Conservation (phyloP, 208 protist species). For the Porcisia hertigi region DNA sequence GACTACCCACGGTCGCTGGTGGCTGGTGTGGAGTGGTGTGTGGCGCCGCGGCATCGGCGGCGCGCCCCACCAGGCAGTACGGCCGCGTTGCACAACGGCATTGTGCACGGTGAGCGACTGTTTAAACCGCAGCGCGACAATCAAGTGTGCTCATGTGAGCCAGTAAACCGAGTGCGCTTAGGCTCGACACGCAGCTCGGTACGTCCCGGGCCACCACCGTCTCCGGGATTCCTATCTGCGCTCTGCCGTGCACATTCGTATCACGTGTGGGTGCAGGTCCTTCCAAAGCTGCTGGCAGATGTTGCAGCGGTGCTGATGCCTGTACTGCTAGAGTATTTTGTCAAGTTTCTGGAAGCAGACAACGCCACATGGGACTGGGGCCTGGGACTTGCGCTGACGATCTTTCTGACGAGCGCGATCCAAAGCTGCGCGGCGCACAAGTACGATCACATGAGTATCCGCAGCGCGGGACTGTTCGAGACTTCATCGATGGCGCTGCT, state of each 20-base stretch:
- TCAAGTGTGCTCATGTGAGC: constrained; percentile 35
- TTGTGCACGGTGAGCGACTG: constrained; percentile 64
- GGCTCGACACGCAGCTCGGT: constrained; percentile 6
- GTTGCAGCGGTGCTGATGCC: constrained; percentile 30
- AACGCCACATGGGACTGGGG: constrained; percentile 25
- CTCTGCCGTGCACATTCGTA: constrained; percentile 36
- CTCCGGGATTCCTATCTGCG: constrained; percentile 23
- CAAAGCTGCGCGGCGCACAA: constrained; percentile 48
- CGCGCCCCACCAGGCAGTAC: constrained; percentile 19
- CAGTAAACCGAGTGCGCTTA: constrained; percentile 32
- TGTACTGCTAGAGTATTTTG: constrained; percentile 45
- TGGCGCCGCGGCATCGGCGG: constrained; percentile 33
- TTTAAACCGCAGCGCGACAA: constrained; percentile 35
- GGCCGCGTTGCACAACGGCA: constrained; percentile 45
- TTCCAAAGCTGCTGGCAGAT: constrained; percentile 35
- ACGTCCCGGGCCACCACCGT: constrained; percentile 12
- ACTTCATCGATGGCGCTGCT: constrained; percentile 63
- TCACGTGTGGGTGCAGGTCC: constrained; percentile 39
- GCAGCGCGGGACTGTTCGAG: constrained; percentile 50
- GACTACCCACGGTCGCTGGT: constrained; percentile 44
- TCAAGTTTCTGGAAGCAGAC: constrained; percentile 37
- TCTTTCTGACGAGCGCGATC: constrained; percentile 37
- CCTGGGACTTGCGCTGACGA: constrained; percentile 23
- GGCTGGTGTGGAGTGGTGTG: constrained; percentile 73
- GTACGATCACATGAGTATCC: constrained; percentile 65